phyloP scores from a whole-genome alignment of 805 yeast genomes.

The Ogataea polymorpha region DNA sequence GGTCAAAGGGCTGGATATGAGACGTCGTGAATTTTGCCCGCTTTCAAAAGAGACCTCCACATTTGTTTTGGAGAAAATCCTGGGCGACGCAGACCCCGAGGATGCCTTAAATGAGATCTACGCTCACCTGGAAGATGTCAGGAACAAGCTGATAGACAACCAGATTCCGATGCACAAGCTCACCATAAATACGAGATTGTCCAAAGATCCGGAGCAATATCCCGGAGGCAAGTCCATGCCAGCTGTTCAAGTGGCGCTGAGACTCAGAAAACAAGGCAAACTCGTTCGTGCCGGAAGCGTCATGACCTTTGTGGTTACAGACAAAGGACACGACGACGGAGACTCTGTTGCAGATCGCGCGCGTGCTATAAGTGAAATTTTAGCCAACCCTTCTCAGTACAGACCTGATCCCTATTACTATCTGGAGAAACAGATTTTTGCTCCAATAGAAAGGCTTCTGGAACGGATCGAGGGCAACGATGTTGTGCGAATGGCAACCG shows the following conservation, averaged over 20 bases:
- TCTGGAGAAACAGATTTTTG: constrained; percentile 82
- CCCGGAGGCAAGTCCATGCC: constrained; percentile 84
- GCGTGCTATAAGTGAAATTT: constrained; percentile 71
- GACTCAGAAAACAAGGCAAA: constrained; percentile 79
- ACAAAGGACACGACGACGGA: constrained; percentile 34
- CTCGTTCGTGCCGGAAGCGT: constrained; percentile 87
- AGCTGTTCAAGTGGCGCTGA: constrained; percentile 81
- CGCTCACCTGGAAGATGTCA: constrained; percentile 61
- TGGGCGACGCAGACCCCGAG: constrained; percentile 74
- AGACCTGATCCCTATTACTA: constrained; percentile 76
- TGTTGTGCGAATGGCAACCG: constrained; percentile 67
- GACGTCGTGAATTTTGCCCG: constrained; percentile 94
- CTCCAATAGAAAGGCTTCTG: constrained; percentile 85
- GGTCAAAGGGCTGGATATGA: constrained; percentile 96
- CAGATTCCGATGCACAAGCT: constrained; percentile 64
- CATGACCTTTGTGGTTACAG: constrained; percentile 77
- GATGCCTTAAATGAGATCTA: constrained; percentile 71
- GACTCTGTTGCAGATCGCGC: constrained; percentile 74
- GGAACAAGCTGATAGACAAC: constrained; percentile 53
- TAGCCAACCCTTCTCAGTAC: constrained; percentile 46
- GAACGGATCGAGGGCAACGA: constrained; percentile 88
- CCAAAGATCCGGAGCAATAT: constrained; percentile 85
- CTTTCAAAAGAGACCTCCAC: constrained; percentile 85
- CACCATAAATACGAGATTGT: constrained; percentile 80
- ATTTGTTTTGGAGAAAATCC: constrained; percentile 64